Percentiles rank a stretch among this genome's conserved stretches.
These are phyloP conservation scores for Rhazya stricta DNA, from an alignment of 257 asterid genomes.

Conservation along the genomic window DNA sequence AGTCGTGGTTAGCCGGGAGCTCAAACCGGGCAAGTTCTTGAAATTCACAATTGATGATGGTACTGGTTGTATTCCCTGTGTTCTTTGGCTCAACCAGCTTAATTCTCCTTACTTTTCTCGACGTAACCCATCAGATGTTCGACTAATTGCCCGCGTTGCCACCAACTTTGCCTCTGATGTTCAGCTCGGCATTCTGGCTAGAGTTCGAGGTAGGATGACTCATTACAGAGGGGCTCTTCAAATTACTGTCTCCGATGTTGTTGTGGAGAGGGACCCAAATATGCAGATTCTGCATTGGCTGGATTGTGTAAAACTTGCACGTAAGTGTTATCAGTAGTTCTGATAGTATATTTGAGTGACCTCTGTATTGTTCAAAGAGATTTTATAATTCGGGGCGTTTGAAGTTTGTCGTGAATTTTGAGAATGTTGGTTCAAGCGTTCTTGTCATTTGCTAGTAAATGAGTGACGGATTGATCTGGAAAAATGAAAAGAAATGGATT, in stretches of 20 bases:
- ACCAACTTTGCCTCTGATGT: constrained; percentile 32
- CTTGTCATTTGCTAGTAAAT: neutral
- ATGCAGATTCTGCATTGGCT: constrained; percentile 72
- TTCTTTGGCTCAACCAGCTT: constrained; percentile 72
- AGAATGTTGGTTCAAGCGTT: neutral
- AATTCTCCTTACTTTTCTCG: constrained; percentile 53
- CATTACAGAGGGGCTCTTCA: constrained; percentile 48
- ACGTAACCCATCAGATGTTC: constrained; percentile 66
- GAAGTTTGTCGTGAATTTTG: neutral
- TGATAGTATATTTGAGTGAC: neutral
- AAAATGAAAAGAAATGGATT: neutral
- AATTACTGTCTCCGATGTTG: constrained; percentile 70
- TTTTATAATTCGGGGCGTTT: neutral
- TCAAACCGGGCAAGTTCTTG: constrained; percentile 54
- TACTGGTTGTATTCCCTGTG: constrained; percentile 71
- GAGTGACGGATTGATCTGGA: neutral
- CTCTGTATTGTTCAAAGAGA: neutral
- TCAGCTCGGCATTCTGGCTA: constrained; percentile 60
- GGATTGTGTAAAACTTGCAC: constrained; percentile 43
- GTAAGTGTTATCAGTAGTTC: constrained; percentile 28
- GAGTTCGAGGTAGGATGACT: constrained; percentile 71
- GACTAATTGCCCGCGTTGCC: constrained; percentile 52
- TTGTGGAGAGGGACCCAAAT: constrained; percentile 67
- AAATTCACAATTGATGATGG: constrained; percentile 66
- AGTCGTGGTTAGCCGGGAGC: constrained; percentile 47